Evolutionary conservation across 495 filamentous ascomycete genomes (phyloP).

Genomic region (Aspergillus cavernicola): DNA sequence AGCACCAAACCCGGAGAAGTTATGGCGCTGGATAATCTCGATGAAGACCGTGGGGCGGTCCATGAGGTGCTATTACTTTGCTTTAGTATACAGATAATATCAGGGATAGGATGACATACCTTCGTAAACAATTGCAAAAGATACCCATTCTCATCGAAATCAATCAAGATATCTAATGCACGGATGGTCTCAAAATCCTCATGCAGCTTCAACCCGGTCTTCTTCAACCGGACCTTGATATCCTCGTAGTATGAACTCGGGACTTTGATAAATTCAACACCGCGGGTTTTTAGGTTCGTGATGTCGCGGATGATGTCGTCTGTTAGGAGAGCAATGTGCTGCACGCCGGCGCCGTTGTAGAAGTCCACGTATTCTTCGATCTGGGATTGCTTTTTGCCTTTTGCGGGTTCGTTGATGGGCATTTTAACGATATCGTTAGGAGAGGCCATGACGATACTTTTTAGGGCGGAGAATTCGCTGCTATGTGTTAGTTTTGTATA

Average conservation of each 20-base stretch:
- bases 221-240: conserved; percentile 63
- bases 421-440: conserved; percentile 85
- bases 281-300: conserved; percentile 66
- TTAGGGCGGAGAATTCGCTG: conserved; percentile 76
- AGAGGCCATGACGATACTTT: conserved; percentile 81
- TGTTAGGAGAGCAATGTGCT: conserved; percentile 86
- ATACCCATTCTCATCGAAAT: conserved; percentile 89
- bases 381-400: conserved; percentile 79
- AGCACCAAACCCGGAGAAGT: conserved; percentile 85
- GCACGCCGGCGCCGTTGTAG: conserved; percentile 80
- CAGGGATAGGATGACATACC: too few species aligned
- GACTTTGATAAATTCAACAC: conserved; percentile 85
- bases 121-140: conserved; percentile 84
- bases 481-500: background rate
- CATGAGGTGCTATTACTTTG: conserved; percentile 73
- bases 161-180: conserved; percentile 76
- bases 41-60: conserved; percentile 92
- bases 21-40: conserved; percentile 85
- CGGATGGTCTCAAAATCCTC: conserved; percentile 75
- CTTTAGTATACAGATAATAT: too few species aligned
- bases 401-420: conserved; percentile 94
- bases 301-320: conserved; percentile 73
- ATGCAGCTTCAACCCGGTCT: conserved; percentile 49
- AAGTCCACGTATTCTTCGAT: conserved; percentile 93
- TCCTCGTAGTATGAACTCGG: conserved; percentile 78